These are phyloP conservation scores for Nepenthes mirabilis DNA, from an alignment of 148 eudicot species.

Conservation along the genomic window DNA sequence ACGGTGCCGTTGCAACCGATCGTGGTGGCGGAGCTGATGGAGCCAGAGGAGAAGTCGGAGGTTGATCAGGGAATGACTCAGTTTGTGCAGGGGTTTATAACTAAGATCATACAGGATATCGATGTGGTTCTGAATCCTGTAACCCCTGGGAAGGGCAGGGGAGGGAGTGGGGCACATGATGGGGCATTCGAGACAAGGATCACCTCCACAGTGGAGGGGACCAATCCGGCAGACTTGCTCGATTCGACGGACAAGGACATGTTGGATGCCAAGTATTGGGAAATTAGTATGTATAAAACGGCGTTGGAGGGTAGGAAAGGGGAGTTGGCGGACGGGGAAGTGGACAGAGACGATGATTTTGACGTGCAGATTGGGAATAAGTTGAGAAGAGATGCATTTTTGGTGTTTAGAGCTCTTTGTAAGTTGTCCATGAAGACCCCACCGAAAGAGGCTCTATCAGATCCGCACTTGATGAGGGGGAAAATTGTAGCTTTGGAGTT, in stretches of 20 bases:
- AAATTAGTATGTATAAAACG: slow-evolving; percentile 92
- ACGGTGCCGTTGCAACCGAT: slow-evolving; percentile 88
- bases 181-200: slow-evolving; percentile 87
- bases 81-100: slow-evolving; percentile 95
- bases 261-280: slow-evolving; percentile 99
- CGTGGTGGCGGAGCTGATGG: slow-evolving; percentile 98
- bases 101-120: slow-evolving; percentile 68
- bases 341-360: slow-evolving; percentile 79
- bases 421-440: slow-evolving; percentile 98
- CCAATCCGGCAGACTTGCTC: slow-evolving; percentile 90
- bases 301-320: slow-evolving; percentile 96
- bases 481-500: slow-evolving; percentile 93
- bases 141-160: slow-evolving; percentile 19
- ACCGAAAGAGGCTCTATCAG: slow-evolving; percentile 78
- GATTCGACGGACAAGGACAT: slow-evolving; percentile 98
- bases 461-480: slow-evolving; percentile 82
- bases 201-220: slow-evolving; percentile 69
- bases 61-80: slow-evolving; percentile 49
- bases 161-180: slow-evolving; percentile 38
- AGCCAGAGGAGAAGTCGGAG: slow-evolving; percentile 62
- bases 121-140: slow-evolving; percentile 68
- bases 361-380: slow-evolving; percentile 98
- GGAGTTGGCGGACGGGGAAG: slow-evolving; percentile 75
- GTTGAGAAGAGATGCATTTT: slow-evolving; percentile 81
- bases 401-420: slow-evolving; percentile 93